Evolutionary conservation across 371 early-diverging fungal species (phyloP).

Genomic region (Lichtheimia ornata): DNA sequence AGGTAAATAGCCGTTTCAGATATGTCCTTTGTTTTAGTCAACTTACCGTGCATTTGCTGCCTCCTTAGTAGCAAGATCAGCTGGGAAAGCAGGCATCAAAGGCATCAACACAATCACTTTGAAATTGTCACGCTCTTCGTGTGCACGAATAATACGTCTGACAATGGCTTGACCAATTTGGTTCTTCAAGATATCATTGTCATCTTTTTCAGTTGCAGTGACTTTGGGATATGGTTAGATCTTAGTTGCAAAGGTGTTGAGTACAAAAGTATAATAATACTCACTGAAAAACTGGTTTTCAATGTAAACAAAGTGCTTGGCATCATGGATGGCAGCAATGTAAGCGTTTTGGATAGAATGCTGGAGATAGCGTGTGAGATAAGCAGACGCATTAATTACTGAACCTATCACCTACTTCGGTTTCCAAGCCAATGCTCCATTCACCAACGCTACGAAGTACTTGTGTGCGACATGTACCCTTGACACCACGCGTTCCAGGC

Average conservation of each 20-base stretch:
- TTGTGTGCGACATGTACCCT: constrained; percentile 66
- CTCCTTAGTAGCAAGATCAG: constrained; percentile 73
- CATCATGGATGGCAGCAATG: constrained; percentile 65
- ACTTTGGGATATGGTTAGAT: constrained; percentile 36
- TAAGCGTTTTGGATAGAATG: constrained; percentile 89
- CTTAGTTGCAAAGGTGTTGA: not conserved
- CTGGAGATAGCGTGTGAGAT: constrained; percentile 26
- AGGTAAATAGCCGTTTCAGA: not conserved
- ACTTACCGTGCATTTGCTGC: constrained; percentile 74
- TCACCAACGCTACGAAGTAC: constrained; percentile 67
- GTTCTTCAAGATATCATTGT: constrained; percentile 64
- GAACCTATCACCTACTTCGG: constrained; percentile 36
- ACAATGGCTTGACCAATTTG: constrained; percentile 79
- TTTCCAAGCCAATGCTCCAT: constrained; percentile 69
- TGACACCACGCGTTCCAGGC: constrained; percentile 37
- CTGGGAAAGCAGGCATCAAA: constrained; percentile 91
- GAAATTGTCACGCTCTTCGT: constrained; percentile 70
- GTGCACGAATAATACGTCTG: constrained; percentile 79
- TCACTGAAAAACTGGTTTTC: constrained; percentile 96
- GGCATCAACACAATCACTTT: constrained; percentile 90
- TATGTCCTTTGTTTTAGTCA: not conserved
- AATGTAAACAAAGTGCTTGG: constrained; percentile 91
- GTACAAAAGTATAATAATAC: constrained; percentile 6
- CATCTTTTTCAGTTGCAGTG: constrained; percentile 60
- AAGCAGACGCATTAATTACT: not conserved